Percentiles rank a stretch among this genome's conserved stretches.
Conservation (phyloP, 345 rosid species). For the Brassica juncea region DNA sequence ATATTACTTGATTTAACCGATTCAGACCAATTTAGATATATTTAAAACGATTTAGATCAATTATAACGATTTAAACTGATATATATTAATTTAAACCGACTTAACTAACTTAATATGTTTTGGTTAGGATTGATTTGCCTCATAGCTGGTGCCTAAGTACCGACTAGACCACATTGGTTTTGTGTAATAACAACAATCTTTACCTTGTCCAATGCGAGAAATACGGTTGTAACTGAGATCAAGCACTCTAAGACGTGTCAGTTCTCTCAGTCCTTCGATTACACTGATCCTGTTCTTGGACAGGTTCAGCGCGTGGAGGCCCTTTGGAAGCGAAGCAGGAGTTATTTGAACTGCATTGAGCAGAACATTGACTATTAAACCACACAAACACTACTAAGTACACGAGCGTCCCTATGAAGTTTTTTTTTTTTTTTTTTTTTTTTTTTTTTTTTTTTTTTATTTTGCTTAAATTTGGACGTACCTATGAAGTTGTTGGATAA, state of each 20-base stretch:
- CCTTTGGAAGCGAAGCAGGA: constrained; percentile 81
- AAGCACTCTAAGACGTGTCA: constrained; percentile 65
- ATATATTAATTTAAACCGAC: too few species aligned
- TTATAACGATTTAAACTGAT: too few species aligned
- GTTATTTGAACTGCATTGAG: constrained; percentile 60
- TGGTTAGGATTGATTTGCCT: too few species aligned
- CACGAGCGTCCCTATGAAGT: too few species aligned
- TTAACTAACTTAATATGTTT: too few species aligned
- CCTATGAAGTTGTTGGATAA: constrained; percentile 57
- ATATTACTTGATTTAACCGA: too few species aligned
- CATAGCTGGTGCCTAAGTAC: too few species aligned
- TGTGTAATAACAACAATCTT: background rate
- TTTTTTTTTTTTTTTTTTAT: too few species aligned
- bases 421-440: too few species aligned
- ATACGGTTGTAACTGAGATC: constrained; percentile 94
- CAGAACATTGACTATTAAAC: constrained; percentile 17
- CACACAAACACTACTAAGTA: background rate
- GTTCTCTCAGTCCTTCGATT: constrained; percentile 86
- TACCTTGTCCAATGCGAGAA: constrained; percentile 89
- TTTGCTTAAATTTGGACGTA: constrained; percentile 2
- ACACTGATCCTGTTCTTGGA: constrained; percentile 79
- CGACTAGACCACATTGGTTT: too few species aligned
- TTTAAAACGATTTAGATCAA: too few species aligned
- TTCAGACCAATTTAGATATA: too few species aligned
- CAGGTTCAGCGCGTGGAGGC: constrained; percentile 72